Evolutionary conservation across 2,329 filamentous ascomycete species (phyloP).

Genomic region (Alternaria panax): DNA sequence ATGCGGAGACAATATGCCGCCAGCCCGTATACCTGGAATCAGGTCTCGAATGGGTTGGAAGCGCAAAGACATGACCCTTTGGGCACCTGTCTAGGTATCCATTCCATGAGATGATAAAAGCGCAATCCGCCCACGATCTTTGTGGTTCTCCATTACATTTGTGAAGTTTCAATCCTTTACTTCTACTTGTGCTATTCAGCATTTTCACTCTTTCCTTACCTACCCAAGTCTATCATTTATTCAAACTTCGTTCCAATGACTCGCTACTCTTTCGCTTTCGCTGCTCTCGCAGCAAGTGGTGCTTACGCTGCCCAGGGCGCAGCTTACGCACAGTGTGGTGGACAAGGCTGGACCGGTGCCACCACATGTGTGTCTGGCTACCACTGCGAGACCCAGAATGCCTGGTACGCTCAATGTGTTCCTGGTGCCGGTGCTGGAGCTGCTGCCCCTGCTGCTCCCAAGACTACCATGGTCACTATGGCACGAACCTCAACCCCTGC

Average conservation of each 20-base stretch:
- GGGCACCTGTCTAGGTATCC: not conserved
- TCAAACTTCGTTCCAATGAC: slow-evolving; percentile 1
- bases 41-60: slow-evolving; percentile 4
- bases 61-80: not conserved
- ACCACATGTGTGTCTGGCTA: slow-evolving; percentile 47
- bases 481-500: not conserved
- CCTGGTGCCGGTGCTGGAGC: not conserved
- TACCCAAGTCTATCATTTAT: not conserved
- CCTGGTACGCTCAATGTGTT: slow-evolving; percentile 54
- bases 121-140: not conserved
- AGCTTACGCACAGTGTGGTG: slow-evolving; percentile 49
- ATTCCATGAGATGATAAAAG: not conserved
- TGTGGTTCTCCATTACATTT: not conserved
- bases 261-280: slow-evolving; percentile 2
- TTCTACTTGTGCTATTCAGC: not conserved
- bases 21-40: not conserved
- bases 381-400: slow-evolving; percentile 48
- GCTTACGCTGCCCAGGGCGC: not conserved
- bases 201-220: not conserved
- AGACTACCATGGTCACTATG: not conserved
- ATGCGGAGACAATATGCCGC: not conserved
- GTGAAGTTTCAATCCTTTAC: slow-evolving; percentile 3
- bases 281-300: slow-evolving; percentile 1
- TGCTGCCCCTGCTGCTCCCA: not conserved
- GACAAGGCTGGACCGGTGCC: slow-evolving; percentile 49